Conservation (phyloP, 495 filamentous ascomycete genomes). For the Aspergillus ostianus region DNA sequence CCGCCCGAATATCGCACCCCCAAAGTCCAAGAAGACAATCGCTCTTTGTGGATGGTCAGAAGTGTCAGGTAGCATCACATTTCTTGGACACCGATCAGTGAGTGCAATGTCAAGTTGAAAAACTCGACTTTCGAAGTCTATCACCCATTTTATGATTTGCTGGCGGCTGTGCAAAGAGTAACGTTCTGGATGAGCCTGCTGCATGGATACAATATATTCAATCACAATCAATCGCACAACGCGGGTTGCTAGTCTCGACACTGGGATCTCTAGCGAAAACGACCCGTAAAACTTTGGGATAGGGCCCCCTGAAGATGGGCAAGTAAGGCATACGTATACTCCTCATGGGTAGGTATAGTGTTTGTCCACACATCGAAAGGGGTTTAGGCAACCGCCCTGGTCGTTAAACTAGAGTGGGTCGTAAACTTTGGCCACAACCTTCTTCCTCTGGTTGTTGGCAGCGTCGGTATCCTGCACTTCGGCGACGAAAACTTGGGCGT, state of each 20-base stretch:
- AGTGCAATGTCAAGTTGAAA: slow-evolving; percentile 6
- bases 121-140: slow-evolving; percentile 15
- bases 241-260: not conserved
- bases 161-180: slow-evolving; percentile 2
- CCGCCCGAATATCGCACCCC: too few species aligned
- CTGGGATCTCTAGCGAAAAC: slow-evolving; percentile 13
- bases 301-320: slow-evolving; percentile 11
- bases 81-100: slow-evolving; percentile 12
- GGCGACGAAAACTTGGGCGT: slow-evolving; percentile 9
- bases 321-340: slow-evolving; percentile 7
- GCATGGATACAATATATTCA: slow-evolving; percentile 16
- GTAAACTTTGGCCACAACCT: slow-evolving; percentile 17
- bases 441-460: not conserved
- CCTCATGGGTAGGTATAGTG: slow-evolving; percentile 18
- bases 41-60: not conserved
- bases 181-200: not conserved
- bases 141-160: slow-evolving; percentile 13
- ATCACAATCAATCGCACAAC: slow-evolving; percentile 20
- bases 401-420: slow-evolving; percentile 20
- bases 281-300: slow-evolving; percentile 16
- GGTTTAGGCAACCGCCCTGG: slow-evolving; percentile 6
- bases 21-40: slow-evolving; percentile 18
- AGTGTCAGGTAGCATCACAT: slow-evolving; percentile 6
- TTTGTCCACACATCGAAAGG: slow-evolving; percentile 13
- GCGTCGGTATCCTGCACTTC: not conserved